Evolutionary conservation across 495 filamentous ascomycete species (phyloP), one percentile per base, ranked within the genome.

Genomic region (Pseudevernia furfuracea): DNA sequence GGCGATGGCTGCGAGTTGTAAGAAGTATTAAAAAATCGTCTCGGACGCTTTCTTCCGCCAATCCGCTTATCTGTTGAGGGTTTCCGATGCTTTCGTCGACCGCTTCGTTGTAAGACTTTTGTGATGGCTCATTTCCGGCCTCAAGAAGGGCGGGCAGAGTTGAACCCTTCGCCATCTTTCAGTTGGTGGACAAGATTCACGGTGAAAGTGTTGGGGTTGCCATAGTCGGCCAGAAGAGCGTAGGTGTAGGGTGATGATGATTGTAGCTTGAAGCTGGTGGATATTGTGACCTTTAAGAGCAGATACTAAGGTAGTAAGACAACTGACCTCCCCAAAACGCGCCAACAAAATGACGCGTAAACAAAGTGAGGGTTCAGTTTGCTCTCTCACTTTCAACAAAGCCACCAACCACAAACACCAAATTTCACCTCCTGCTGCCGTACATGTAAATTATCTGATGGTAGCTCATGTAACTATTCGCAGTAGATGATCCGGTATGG

Each of bases 11-110:
- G 21, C 11, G 59, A 0, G 64, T 44, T 3, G 60, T 38, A 4
- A 66, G 48, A 10, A 32, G 17, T 10, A 66, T 34, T 2, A 61
- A 3, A 15, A 53, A 8, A 3, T 8, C 38, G 17, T 66, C 64
- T 60, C 15, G 6, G 17, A 52, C 19, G 6, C 17, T 15, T 2
- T 25, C 58, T 5, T 46, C 38, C 0, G 37, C 17, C 7, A 53
- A 10, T 0, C 11, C 0, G 3, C 14, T 46, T 4, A 61, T 46
- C 10, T 21, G 10, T 2, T 61, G 8, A 8, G 46, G 21, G 4
- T 43, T 7, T 8, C 2, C 9, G 3, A 34, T n/a, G 5, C 23
- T 36, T 0, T 8, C 9, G 0, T 25, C 15, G 2, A 37, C 56
- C 9, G 23, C 17, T 7, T 36, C 30, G 1, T 32, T 28, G 19